Base-by-base conservation (phyloP, 31 red algal species). In the Bonnemaisonia californica region DNA sequence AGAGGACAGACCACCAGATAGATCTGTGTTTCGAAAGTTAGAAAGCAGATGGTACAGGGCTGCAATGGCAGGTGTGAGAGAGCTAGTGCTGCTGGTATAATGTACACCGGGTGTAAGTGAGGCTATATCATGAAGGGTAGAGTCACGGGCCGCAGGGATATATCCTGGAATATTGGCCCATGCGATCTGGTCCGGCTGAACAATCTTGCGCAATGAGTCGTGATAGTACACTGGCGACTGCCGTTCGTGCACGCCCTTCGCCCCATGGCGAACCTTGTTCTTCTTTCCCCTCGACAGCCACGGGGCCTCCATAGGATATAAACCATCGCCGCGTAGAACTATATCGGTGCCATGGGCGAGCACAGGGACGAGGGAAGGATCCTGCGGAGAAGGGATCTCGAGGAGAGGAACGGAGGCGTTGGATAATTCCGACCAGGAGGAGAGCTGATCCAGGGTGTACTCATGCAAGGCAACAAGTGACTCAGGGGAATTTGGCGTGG, bases 21-120 rank as follows among this genome's bases (percentile, higher is more conserved):
- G 62, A 33, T 72, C 62, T 47, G 94, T 84, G 28, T 90, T 83
- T 4, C 81, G 77, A 79, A 86, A 93, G 71, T 90, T 89, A 63
- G 83, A 88, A 62, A 97, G 47, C 62, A 80, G 47, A 78, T 90
- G 90, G 84, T 97, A 97, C 21, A 97, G 68, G 9, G 71, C 69
- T 30, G 67, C 63, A 67, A 97, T 72, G 4, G 88, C 56, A 19
- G 82, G 86, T 31, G 91, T 90, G 33, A 97, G 86, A 28, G 89
- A 93, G 78, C 87, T 91, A 21, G 94, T 97, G 32, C 85, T 90
- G 28, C 66, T 79, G 3, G 54, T 75, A 65, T 86, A 97, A 5
- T 51, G 21, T 0, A 88, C 86, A 28, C 81, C 81, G 1, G 51
- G 36, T 21, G 57, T 63, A 1, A 34, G 60, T 16, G 47, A 23